These are phyloP conservation scores for Zygosaccharomyces pseudobailii DNA, from an alignment of 1,139 yeast species.

Conservation along the genomic window DNA sequence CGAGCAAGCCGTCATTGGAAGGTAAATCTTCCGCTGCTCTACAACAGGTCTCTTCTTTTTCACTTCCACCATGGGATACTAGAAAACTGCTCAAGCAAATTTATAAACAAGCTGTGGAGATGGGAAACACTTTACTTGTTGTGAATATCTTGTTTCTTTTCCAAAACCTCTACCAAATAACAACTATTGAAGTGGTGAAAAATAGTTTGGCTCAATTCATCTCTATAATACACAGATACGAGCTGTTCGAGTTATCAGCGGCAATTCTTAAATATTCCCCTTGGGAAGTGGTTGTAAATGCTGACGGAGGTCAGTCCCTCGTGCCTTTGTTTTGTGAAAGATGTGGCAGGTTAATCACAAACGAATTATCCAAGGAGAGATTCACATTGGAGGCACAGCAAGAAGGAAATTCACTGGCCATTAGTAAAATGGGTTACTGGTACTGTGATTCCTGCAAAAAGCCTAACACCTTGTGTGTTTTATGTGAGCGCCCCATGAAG, in stretches of 20 bases:
- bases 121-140: constrained; percentile 30
- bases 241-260: constrained; percentile 33
- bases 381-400: constrained; percentile 25
- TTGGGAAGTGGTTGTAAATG: constrained; percentile 31
- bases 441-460: constrained; percentile 70
- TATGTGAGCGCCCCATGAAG: constrained; percentile 73
- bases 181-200: constrained; percentile 25
- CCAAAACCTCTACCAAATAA: constrained; percentile 28
- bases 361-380: constrained; percentile 52
- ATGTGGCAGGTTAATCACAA: constrained; percentile 60
- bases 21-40: not conserved
- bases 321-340: constrained; percentile 63
- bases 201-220: constrained; percentile 31
- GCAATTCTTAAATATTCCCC: constrained; percentile 32
- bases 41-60: not conserved
- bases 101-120: constrained; percentile 29
- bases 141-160: constrained; percentile 26
- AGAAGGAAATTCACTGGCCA: constrained; percentile 9
- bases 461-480: constrained; percentile 62
- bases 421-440: constrained; percentile 62
- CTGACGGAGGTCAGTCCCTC: constrained; percentile 37
- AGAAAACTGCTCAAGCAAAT: constrained; percentile 25
- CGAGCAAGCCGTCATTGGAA: not conserved
- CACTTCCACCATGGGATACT: constrained; percentile 31
- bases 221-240: constrained; percentile 31